Base-by-base conservation (phyloP, 2,329 filamentous ascomycete genomes). In the Venturia pyrina region DNA sequence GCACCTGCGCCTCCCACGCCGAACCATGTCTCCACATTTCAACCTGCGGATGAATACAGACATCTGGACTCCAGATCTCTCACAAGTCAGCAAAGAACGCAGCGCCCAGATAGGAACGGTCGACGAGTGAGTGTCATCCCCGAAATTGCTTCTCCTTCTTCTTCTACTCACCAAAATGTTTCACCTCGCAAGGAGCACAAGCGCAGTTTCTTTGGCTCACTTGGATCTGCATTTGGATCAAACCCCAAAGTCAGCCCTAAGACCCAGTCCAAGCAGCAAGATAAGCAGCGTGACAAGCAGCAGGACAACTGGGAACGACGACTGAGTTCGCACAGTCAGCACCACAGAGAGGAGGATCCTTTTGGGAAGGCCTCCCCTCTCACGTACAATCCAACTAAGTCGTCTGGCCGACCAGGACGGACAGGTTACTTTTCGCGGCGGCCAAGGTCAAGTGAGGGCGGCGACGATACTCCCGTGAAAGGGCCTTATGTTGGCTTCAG, bases 1-100 rank as follows among this genome's bases (percentile, higher is more conserved):
- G 24, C 13, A 41, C 2, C 5, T 21, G 2, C 17, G 6, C 19
- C 32, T 34, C 44, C 8, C 5, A 15, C 21, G 21, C 24, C 21
- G 48, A 53, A 28, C n/a, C 62, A 37, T 37, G 28, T 56, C 15
- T 64, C 62, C 7, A 64, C 21, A 6, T 64, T 64, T 21, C 41
- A 37, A 32, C 43, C 62, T 56, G 62, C 24, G 4, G 41, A 50
- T 19, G n/a, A 53, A 24, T 37, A 59, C 53, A 59, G 10, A 19
- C 28, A n/a, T 0, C 15, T 59, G 17, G 32, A 59, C 13, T 19
- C 28, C 17, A 59, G 53, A 59, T 59, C 53, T 37, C 28, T 3
- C 5, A 28, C 21, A 28, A 59, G 28, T 11, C 53, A 37, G 53
- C 28, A n/a, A 19, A 59, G 6, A 37, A 3, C 28, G 53, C 32